These are phyloP conservation scores for Aspergillus mulundensis DNA, from an alignment of 495 filamentous ascomycete species.

Conservation along the genomic window DNA sequence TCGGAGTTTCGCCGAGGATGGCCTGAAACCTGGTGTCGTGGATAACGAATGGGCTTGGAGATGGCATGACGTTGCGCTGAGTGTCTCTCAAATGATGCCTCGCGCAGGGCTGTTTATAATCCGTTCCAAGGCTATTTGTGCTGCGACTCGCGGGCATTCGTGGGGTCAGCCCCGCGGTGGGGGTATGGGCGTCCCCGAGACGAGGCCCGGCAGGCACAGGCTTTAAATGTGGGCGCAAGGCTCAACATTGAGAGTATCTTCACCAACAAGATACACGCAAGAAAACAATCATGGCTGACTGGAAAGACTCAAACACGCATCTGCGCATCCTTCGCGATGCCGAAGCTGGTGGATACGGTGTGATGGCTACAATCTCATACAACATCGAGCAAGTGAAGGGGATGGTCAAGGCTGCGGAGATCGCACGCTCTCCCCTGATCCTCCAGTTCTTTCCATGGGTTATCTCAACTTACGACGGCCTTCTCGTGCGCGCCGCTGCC, in stretches of 20 bases:
- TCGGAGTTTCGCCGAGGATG: conserved; percentile 30
- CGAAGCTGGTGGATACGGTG: conserved; percentile 57
- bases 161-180: background rate
- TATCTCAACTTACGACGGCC: conserved; percentile 55
- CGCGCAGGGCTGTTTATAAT: background rate
- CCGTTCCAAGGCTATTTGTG: background rate
- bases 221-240: background rate
- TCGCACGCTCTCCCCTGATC: conserved; percentile 62
- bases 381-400: conserved; percentile 74
- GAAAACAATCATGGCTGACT: conserved; percentile 2
- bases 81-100: background rate
- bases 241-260: background rate
- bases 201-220: background rate
- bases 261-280: background rate
- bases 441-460: conserved; percentile 80
- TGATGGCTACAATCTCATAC: conserved; percentile 71
- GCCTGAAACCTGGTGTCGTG: conserved; percentile 21
- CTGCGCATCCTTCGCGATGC: conserved; percentile 56
- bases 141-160: background rate
- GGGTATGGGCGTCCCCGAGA: background rate
- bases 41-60: conserved; percentile 12
- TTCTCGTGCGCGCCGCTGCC: conserved; percentile 53
- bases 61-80: conserved; percentile 8
- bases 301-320: conserved; percentile 19
- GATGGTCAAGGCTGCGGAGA: conserved; percentile 63